Evolutionary conservation across 192 early-diverging fungal genomes (phyloP).

Genomic region (Chytriomyces confervae): DNA sequence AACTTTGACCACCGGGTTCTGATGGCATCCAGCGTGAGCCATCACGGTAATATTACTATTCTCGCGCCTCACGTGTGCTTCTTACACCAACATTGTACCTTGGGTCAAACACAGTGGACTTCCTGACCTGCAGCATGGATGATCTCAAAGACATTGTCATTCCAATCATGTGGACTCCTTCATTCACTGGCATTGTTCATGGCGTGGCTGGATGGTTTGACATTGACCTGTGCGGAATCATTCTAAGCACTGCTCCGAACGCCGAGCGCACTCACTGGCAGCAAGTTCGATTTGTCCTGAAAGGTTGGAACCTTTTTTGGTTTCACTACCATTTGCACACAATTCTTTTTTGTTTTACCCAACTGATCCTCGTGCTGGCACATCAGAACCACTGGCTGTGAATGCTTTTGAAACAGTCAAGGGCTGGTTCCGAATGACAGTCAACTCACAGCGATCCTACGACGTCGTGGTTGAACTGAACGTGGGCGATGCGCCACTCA

Average conservation of each 20-base stretch:
- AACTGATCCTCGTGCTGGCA: background rate
- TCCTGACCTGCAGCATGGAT: conserved; percentile 76
- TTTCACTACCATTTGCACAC: background rate
- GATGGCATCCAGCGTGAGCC: conserved; percentile 66
- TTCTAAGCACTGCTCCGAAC: conserved; percentile 86
- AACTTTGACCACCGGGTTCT: conserved; percentile 84
- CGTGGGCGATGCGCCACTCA: conserved; percentile 42
- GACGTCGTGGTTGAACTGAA: conserved; percentile 79
- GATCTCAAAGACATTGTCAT: conserved; percentile 85
- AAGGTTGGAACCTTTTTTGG: conserved; percentile 43
- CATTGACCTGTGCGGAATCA: conserved; percentile 74
- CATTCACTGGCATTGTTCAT: conserved; percentile 85
- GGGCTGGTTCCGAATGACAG: conserved; percentile 85
- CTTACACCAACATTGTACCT: background rate
- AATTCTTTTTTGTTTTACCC: background rate
- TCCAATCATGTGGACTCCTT: conserved; percentile 78
- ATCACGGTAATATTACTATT: conserved; percentile 45
- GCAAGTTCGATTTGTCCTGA: conserved; percentile 91
- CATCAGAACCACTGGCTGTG: conserved; percentile 85
- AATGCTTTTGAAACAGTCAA: conserved; percentile 86
- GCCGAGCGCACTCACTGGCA: conserved; percentile 98
- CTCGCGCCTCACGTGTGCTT: background rate
- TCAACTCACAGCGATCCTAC: conserved; percentile 92
- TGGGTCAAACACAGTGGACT: conserved; percentile 70
- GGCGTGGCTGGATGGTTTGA: conserved; percentile 99